Percentiles rank a stretch among this genome's conserved stretches.
Evolutionary conservation across 176 grass and related monocot genomes (phyloP).

Genomic region (Juncus inflexus): DNA sequence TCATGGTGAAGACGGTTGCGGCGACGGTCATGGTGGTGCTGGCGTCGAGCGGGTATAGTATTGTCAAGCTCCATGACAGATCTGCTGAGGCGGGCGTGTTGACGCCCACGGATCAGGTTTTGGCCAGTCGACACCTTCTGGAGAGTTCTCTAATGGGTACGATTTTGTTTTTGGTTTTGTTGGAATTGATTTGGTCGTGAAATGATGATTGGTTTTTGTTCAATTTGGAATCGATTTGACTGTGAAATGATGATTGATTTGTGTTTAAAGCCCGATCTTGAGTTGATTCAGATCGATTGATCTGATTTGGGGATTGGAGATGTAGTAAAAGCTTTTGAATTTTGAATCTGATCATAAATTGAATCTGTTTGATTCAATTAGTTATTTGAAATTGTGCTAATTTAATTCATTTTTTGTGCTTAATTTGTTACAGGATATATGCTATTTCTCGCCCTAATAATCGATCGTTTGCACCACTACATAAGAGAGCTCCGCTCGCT

Average conservation of each 20-base stretch:
- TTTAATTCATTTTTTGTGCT: conserved; percentile 5
- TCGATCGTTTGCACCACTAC: conserved; percentile 75
- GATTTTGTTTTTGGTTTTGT: background rate
- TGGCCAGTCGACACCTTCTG: conserved; percentile 81
- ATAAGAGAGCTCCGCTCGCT: conserved; percentile 52
- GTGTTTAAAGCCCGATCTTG: background rate
- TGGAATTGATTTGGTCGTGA: background rate
- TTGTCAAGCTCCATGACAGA: conserved; percentile 54
- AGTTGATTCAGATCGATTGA: background rate
- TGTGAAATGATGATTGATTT: background rate
- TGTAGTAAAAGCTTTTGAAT: background rate
- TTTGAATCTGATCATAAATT: background rate
- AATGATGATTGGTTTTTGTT: background rate
- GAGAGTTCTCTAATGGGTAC: conserved; percentile 81
- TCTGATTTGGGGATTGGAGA: background rate
- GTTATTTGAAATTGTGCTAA: background rate
- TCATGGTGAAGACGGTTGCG: conserved; percentile 78
- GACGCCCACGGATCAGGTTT: conserved; percentile 86
- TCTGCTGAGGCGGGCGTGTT: conserved; percentile 36
- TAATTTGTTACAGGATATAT: conserved; percentile 57
- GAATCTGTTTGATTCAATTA: background rate
- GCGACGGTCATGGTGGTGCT: conserved; percentile 51
- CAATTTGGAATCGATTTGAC: background rate
- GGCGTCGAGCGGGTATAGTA: conserved; percentile 57
- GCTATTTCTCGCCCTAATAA: conserved; percentile 67